Base-by-base conservation (phyloP, 345 rosid species). In the Salix dunnii region DNA sequence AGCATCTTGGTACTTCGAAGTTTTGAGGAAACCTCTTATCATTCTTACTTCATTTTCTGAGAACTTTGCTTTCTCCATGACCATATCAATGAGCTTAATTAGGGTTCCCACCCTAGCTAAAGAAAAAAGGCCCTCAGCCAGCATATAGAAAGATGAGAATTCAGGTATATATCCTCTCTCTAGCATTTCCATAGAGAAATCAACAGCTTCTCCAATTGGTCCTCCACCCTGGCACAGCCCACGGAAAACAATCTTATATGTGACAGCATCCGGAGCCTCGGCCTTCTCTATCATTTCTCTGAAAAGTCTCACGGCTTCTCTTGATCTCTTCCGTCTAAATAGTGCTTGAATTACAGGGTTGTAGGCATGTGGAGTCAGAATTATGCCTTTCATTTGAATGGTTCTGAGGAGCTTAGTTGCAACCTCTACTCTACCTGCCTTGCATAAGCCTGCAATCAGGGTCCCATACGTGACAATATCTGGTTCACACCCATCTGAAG, bases 391-490 rank as follows among this genome's bases (percentile, higher is more conserved):
- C 88, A 90, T 89, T 78, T 90, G 92, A 83, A 95, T 82, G 35
- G 88, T 88, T 85, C 94, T 87, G 16, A 95, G 82, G 74, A 95
- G 87, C 82, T 78, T 87, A 72, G 82, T 90, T 36, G 98, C 99
- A 64, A 86, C 87, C 67, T 93, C 90, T 4, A 87, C 82, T 84
- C 96, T 88, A 72, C 99, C 92, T 16, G 96, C 96, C 85, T 87
- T 95, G 78, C 97, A 95, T 40, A 93, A 86, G 31, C 99, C 99
- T 7, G 88, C 85, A 21, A 91, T 90, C 78, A 95, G 79, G 43
- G 97, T 91, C 61, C 93, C 97, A 17, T 93, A 93, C 0, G 97
- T 93, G 58, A 95, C 96, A 46, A 91, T 87, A 73, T 91, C 96
- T 0, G 97, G 93, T 58, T 93, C 93, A 20, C 97, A 90, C 14